Evolutionary conservation across 192 early-diverging fungal species (phyloP), one percentile per base, ranked within the genome.

Genomic region (Gonapodya sp.): DNA sequence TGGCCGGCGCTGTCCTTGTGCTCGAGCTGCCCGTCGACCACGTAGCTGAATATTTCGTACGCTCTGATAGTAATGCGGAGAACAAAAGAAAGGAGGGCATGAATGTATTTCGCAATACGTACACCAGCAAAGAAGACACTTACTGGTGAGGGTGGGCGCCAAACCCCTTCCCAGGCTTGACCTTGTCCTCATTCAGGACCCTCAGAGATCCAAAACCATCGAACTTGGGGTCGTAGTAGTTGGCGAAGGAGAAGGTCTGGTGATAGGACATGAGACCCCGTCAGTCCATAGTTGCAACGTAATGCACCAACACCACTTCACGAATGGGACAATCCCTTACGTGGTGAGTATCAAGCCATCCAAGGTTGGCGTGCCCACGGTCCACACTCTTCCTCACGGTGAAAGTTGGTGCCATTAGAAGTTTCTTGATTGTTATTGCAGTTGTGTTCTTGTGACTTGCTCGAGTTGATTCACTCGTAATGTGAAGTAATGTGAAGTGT

Each of bases 21-120:
- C 79, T 86, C 78, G 46, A 87, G 81, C 79, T 80, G 83, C 33
- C 87, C 87, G 32, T 73, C 79, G 36, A 88, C 77, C 32, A 87
- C 80, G 81, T 87, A 87, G 34, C 82, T 82, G n/a, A 87, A 86
- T 36, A 87, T 87, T 78, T 87, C 86, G 73, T 74, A 88, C 73
- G 8, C 30, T 8, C 36, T n/a, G n/a, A n/a, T n/a, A n/a, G n/a
- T n/a, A n/a, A n/a, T n/a, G n/a, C n/a, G n/a, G n/a, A n/a, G n/a
- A n/a, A n/a, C n/a, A n/a, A n/a, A n/a, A n/a, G n/a, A n/a, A n/a
- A n/a, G n/a, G n/a, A n/a, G n/a, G n/a, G n/a, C n/a, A n/a, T n/a
- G n/a, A n/a, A n/a, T n/a, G n/a, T n/a, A n/a, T n/a, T n/a, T n/a
- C n/a, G n/a, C n/a, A n/a, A n/a, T n/a, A n/a, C n/a, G n/a, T n/a